A percentile compares a stretch with the other conserved stretches of the same genome.
Evolutionary conservation across 1,284 basidiomycete species (phyloP).

Genomic region (Austroboletus olivaceoglutinosus): DNA sequence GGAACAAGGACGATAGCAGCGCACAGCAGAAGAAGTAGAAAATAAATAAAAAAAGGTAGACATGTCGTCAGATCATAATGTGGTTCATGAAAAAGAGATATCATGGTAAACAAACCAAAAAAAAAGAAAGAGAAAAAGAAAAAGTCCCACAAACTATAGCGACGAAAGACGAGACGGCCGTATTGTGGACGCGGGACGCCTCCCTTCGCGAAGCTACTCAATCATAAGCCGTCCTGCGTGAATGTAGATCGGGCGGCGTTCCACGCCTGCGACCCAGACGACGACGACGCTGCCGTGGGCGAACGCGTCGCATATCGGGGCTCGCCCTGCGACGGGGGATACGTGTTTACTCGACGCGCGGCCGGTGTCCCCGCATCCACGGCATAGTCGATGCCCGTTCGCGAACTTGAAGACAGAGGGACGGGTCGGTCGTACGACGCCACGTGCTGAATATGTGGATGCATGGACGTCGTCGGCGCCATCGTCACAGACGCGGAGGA

Average conservation of each 20-base stretch:
- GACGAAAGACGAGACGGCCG: neutral
- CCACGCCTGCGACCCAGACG: slow-evolving; percentile 24
- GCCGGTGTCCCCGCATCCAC: slow-evolving; percentile 4
- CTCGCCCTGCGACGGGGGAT: no score
- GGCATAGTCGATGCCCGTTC: slow-evolving; percentile 16
- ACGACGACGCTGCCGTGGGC: slow-evolving; percentile 8
- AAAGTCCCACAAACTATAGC: neutral
- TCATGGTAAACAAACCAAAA: neutral
- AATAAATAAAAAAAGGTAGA: neutral
- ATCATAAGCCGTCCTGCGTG: slow-evolving; percentile 10
- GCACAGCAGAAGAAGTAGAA: neutral
- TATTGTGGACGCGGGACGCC: no score
- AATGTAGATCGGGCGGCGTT: slow-evolving; percentile 6
- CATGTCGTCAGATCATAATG: neutral
- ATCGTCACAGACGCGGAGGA: slow-evolving; percentile 10
- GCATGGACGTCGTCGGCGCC: neutral
- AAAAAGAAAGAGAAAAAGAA: neutral
- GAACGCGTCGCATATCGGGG: neutral
- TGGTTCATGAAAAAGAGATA: neutral
- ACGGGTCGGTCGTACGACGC: slow-evolving; percentile 8
- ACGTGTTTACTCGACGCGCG: slow-evolving; percentile 4
- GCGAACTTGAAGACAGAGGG: slow-evolving; percentile 1
- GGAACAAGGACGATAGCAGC: neutral
- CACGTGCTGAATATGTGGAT: neutral
- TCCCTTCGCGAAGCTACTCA: no score